Evolutionary conservation across 2,329 filamentous ascomycete genomes (phyloP).

Genomic region (Fusarium denticulatum): DNA sequence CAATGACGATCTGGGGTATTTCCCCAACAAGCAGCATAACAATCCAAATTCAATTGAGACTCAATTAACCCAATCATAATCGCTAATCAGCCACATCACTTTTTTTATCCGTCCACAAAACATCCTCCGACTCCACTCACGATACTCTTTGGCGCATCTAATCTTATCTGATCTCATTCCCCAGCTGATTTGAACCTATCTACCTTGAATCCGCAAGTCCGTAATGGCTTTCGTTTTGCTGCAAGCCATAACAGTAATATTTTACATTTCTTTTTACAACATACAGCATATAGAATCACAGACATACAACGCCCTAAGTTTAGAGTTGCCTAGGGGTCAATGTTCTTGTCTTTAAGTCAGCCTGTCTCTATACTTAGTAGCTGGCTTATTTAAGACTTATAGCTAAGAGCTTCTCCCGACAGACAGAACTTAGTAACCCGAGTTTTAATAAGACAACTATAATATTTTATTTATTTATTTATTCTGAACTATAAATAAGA

Average conservation of each 20-base stretch:
- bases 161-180: constrained; percentile 30
- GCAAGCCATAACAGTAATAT: too few species aligned
- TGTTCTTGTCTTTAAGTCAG: background rate
- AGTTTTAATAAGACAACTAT: too few species aligned
- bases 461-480: background rate
- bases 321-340: accelerated
- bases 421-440: too few species aligned
- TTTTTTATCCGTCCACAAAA: background rate
- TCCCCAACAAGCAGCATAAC: background rate
- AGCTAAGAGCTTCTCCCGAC: too few species aligned
- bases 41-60: background rate
- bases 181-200: background rate
- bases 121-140: background rate
- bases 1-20: background rate
- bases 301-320: too few species aligned
- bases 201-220: background rate
- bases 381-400: accelerated
- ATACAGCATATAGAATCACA: background rate
- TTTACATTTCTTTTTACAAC: too few species aligned
- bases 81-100: background rate
- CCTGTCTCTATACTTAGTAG: background rate
- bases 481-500: accelerated
- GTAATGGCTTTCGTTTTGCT: background rate
- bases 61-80: background rate
- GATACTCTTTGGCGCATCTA: background rate